Conservation (phyloP, 1,139 yeast species). For the Wickerhamomyces sp. region DNA sequence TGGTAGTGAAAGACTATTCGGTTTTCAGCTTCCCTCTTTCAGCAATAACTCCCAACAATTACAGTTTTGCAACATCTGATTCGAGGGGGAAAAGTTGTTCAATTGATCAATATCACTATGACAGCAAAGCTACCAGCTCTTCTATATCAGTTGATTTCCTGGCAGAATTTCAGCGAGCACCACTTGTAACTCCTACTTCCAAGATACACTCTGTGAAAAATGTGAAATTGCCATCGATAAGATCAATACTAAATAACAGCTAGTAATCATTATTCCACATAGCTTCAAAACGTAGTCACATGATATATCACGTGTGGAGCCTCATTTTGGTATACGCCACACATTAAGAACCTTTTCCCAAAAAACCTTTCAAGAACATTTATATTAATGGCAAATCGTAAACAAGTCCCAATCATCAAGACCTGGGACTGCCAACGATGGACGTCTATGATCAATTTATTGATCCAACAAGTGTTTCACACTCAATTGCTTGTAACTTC, state of each 20-base stretch:
- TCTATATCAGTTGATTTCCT: background rate
- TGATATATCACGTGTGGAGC: background rate
- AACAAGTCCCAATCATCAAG: background rate
- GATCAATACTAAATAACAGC: background rate
- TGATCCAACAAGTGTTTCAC: slow-evolving; percentile 71
- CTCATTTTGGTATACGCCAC: background rate
- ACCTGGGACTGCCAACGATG: slow-evolving; percentile 37
- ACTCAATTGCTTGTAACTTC: slow-evolving; percentile 59
- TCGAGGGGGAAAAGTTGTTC: background rate
- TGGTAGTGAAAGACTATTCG: too few relatives aligned
- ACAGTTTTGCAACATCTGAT: background rate
- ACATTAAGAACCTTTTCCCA: background rate
- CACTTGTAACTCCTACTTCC: background rate
- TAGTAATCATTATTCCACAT: background rate
- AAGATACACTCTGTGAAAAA: background rate
- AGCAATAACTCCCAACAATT: background rate
- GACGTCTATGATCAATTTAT: slow-evolving; percentile 78
- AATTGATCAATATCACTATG: slow-evolving; percentile 7
- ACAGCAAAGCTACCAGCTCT: background rate
- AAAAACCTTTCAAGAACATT: background rate
- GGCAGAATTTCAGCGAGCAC: too few relatives aligned
- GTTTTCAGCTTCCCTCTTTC: background rate
- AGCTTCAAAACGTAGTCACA: background rate
- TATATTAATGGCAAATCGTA: too few relatives aligned
- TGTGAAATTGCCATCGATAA: background rate